Evolutionary conservation across 352 stramenopile species (phyloP).

Genomic region (Globisporangium canariense): DNA sequence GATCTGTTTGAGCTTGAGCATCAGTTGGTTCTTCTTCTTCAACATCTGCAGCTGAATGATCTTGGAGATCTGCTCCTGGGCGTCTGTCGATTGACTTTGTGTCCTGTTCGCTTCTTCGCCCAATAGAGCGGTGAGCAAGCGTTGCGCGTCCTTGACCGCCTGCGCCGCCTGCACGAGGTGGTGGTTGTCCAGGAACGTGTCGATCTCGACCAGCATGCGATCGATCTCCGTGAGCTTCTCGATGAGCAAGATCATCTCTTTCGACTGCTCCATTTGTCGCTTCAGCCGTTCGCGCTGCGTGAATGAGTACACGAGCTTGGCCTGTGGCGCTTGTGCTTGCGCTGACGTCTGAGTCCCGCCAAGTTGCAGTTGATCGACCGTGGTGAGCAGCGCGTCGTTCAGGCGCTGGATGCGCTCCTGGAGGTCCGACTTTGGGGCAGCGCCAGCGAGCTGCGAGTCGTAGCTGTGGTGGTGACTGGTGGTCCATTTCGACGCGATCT

Average conservation of each 20-base stretch:
- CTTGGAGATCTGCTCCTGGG: constrained; percentile 27
- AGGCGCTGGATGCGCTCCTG: constrained; percentile 46
- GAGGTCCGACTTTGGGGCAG: constrained; percentile 33
- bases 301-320: constrained; percentile 48
- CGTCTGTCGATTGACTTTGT: not conserved
- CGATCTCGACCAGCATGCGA: constrained; percentile 39
- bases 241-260: constrained; percentile 54
- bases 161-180: constrained; percentile 48
- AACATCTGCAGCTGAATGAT: constrained; percentile 45
- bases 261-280: constrained; percentile 59
- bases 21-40: constrained; percentile 51
- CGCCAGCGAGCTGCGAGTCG: constrained; percentile 6
- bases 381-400: constrained; percentile 37
- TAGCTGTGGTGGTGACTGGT: constrained; percentile 2
- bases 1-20: constrained; percentile 45
- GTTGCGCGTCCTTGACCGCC: constrained; percentile 32
- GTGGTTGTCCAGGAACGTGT: constrained; percentile 40
- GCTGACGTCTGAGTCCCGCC: constrained; percentile 5
- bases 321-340: constrained; percentile 19
- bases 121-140: constrained; percentile 27
- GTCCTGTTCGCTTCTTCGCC: constrained; percentile 11
- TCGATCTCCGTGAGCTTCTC: constrained; percentile 72
- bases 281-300: constrained; percentile 56
- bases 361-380: constrained; percentile 53
- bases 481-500: constrained; percentile 53